A percentile compares a stretch with the other conserved stretches of the same genome.
Conservation (phyloP, 352 stramenopile species). For the Plasmopara viticola region DNA sequence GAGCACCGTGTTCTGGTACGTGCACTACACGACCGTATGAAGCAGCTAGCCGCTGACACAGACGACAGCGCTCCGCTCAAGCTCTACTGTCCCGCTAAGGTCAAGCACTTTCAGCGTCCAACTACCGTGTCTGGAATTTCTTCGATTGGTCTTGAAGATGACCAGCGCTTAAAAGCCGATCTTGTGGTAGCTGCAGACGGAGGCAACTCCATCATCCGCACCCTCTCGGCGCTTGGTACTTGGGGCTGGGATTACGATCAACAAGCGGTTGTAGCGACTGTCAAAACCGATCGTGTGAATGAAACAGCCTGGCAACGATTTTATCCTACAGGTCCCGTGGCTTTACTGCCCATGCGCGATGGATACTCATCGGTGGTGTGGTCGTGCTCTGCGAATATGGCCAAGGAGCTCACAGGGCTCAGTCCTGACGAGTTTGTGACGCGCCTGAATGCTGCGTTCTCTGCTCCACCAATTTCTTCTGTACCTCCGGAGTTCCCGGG, state of each 20-base stretch:
- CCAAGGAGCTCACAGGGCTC: conserved; percentile 71
- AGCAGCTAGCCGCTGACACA: conserved; percentile 42
- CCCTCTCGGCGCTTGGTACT: conserved; percentile 76
- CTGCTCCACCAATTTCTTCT: conserved; percentile 34
- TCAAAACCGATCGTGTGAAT: conserved; percentile 78
- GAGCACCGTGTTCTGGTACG: conserved; percentile 86
- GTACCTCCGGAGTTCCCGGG: conserved; percentile 67
- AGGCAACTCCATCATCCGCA: conserved; percentile 84
- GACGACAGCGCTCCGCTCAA: conserved; percentile 51
- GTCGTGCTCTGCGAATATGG: conserved; percentile 80
- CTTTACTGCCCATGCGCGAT: conserved; percentile 86
- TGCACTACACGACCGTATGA: conserved; percentile 82
- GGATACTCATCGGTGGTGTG: conserved; percentile 89
- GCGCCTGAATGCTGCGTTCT: conserved; percentile 75
- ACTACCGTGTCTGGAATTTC: conserved; percentile 41
- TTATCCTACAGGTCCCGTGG: conserved; percentile 83
- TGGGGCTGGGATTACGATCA: conserved; percentile 92
- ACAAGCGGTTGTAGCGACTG: conserved; percentile 85
- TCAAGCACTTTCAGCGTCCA: conserved; percentile 75
- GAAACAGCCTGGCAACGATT: conserved; percentile 89
- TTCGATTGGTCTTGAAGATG: conserved; percentile 60
- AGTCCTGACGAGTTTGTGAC: conserved; percentile 68
- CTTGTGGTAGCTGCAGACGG: conserved; percentile 87
- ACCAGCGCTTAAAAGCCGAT: conserved; percentile 59
- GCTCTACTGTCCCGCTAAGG: conserved; percentile 71